Base-by-base conservation (phyloP, 1,284 basidiomycete genomes). In the Sanghuangporus sanghuang region DNA sequence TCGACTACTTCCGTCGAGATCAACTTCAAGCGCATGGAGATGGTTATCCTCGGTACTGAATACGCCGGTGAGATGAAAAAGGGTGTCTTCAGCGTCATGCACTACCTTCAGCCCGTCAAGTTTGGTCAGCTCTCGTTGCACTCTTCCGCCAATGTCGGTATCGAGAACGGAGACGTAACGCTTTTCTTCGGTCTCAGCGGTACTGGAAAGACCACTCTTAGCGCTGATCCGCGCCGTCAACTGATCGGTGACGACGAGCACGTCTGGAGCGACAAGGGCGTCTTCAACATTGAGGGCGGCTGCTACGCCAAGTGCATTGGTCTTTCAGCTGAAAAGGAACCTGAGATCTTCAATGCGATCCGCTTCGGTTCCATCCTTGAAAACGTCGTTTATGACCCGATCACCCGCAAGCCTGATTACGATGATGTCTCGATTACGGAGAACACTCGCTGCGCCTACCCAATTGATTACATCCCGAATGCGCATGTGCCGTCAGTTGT, bases 21-120 rank as follows among this genome's bases (percentile, higher is more conserved):
- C 83, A 99, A 99, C 88, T 99, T 99, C 81, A 98, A 98, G 85
- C 93, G 97, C 64, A 98, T 96, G 92, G 97, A 99, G 80, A 99
- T 99, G 96, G 96, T 99, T 74, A 99, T 99, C 74, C 93, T 99
- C 72, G 96, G 97, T 67, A 98, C 97, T 63, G 96, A 99, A 77
- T 99, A 99, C 77, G 97, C 97, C 59, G 97, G 97, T 68, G 97
- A 99, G 83, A 99, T 99, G 97, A 99, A 99, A 85, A 99, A 99
- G 88, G 97, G 97, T 77, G 93, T 99, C 76, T 99, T 99, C 84
- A 95, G 93, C 60, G 96, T 99, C 73, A 99, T 99, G 97, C 97
- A 99, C 82, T 99, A 99, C 79, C 85, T 99, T 68, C 95, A 97
- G 82, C 96, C 97, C 21, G 91, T 99, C 83, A 98, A 98, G 78